Evolutionary conservation across 176 grass and related monocot species (phyloP).

Genomic region (Thalia dealbata): DNA sequence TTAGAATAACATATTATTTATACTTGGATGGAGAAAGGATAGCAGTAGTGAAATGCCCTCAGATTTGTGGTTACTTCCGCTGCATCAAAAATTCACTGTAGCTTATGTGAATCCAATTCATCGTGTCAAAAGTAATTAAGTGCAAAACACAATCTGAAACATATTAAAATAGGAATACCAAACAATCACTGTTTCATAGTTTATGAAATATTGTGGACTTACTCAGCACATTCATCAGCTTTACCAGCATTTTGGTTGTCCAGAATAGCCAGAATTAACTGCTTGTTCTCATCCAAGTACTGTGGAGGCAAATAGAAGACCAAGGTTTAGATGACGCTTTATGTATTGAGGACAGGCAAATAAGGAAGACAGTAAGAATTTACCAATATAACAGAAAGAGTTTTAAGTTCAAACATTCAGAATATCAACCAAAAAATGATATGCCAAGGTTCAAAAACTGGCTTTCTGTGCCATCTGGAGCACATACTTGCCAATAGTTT

Average conservation of each 20-base stretch:
- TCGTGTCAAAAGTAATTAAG: background rate
- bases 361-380: background rate
- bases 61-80: background rate
- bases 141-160: background rate
- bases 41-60: background rate
- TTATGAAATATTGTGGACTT: constrained; percentile 3
- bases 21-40: background rate
- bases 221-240: constrained; percentile 30
- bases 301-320: constrained; percentile 6
- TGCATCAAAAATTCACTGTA: background rate
- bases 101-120: background rate
- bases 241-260: constrained; percentile 29
- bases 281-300: constrained; percentile 31
- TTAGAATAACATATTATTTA: too few relatives aligned
- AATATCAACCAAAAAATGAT: background rate
- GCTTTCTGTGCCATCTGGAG: too few relatives aligned
- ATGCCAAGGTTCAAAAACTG: background rate
- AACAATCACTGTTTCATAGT: background rate
- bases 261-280: constrained; percentile 31
- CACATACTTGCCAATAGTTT: too few relatives aligned
- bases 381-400: background rate
- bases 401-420: background rate
- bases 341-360: background rate
- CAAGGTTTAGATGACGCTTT: background rate
- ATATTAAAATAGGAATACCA: background rate